Conservation (phyloP, 331 rosid species). For the Stylosanthes scabra region DNA sequence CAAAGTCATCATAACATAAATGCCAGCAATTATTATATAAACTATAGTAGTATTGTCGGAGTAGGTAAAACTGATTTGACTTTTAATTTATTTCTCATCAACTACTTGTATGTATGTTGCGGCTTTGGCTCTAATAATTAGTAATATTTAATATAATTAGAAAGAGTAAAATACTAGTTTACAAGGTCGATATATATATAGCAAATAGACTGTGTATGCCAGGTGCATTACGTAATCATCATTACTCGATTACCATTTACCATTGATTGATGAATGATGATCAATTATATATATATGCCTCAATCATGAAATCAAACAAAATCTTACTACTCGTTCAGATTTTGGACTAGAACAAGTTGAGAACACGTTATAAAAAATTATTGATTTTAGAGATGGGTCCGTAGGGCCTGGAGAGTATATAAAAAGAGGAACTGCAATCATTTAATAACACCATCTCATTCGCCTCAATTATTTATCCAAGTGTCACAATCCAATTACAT, state of each 20-base stretch:
- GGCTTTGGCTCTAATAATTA: not conserved
- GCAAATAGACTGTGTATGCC: too few relatives aligned
- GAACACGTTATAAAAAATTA: conserved; percentile 28
- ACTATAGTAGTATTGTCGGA: not conserved
- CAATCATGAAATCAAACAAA: conserved; percentile 4
- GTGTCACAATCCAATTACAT: conserved; percentile 29
- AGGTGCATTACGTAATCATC: too few relatives aligned
- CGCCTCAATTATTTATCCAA: conserved; percentile 34
- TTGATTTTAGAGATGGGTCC: conserved; percentile 32
- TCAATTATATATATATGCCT: not conserved
- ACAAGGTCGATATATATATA: too few relatives aligned
- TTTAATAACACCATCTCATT: too few relatives aligned
- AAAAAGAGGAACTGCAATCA: too few relatives aligned
- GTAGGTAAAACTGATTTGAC: conserved; percentile 11
- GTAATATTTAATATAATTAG: too few relatives aligned
- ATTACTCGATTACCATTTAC: too few relatives aligned
- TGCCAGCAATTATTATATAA: not conserved
- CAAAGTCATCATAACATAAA: not conserved
- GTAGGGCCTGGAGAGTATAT: too few relatives aligned
- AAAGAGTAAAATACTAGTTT: too few relatives aligned
- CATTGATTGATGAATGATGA: too few relatives aligned
- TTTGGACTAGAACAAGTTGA: not conserved
- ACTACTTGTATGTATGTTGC: not conserved
- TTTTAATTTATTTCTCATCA: not conserved
- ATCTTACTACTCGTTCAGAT: not conserved